Conservation (phyloP, 495 filamentous ascomycete genomes). For the Jackrogersella minutella region DNA sequence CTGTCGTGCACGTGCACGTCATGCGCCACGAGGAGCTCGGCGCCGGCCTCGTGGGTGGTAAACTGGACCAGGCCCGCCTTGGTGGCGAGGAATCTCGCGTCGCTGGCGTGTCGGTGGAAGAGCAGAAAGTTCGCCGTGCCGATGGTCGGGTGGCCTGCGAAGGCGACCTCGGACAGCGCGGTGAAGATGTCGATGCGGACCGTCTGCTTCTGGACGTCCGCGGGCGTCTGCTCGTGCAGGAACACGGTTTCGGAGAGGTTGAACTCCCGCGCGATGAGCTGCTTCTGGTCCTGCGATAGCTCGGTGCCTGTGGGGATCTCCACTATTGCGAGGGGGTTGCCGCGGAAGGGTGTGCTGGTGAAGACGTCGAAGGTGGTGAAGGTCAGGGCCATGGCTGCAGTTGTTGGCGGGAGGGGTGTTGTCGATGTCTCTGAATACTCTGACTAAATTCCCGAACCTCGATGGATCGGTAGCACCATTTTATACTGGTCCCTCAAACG, state of each 20-base stretch:
- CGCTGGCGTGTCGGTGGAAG: slow-evolving; percentile 43
- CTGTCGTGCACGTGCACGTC: slow-evolving; percentile 66
- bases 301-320: slow-evolving; percentile 49
- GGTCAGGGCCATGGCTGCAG: slow-evolving; percentile 36
- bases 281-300: slow-evolving; percentile 63
- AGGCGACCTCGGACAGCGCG: slow-evolving; percentile 66
- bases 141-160: slow-evolving; percentile 80
- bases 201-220: slow-evolving; percentile 14
- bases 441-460: background rate
- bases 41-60: slow-evolving; percentile 29
- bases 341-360: slow-evolving; percentile 61
- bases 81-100: slow-evolving; percentile 56
- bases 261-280: slow-evolving; percentile 75
- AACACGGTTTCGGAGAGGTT: slow-evolving; percentile 85
- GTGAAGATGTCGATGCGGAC: slow-evolving; percentile 75
- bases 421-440: background rate
- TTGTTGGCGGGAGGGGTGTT: background rate
- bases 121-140: slow-evolving; percentile 65
- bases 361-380: slow-evolving; percentile 74
- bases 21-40: slow-evolving; percentile 67
- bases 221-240: slow-evolving; percentile 58
- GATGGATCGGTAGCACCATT: background rate
- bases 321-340: slow-evolving; percentile 73
- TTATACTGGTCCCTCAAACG: background rate
- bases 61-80: slow-evolving; percentile 63